Percentiles rank a stretch among this genome's conserved stretches.
Conservation (phyloP, 2,329 filamentous ascomycete species). For the Xylaria sp. region DNA sequence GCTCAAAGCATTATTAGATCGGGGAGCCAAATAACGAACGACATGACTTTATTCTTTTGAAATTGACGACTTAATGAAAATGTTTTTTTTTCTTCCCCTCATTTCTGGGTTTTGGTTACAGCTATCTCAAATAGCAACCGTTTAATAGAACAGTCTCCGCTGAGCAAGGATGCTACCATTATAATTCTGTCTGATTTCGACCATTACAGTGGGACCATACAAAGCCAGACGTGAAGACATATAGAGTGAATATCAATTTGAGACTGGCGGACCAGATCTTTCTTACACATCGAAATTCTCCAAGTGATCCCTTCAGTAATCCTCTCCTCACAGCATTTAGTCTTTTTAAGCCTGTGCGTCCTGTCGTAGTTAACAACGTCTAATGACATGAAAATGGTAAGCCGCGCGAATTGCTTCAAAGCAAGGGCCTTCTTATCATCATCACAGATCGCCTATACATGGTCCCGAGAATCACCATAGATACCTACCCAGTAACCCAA, state of each 20-base stretch:
- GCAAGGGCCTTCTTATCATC: neutral
- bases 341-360: neutral
- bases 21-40: conserved; percentile 27
- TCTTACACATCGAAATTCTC: conserved; percentile 1
- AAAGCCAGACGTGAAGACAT: neutral
- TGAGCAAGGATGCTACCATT: conserved; percentile 22
- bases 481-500: no score
- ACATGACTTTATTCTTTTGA: conserved; percentile 28
- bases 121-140: conserved; percentile 18
- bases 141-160: conserved; percentile 28
- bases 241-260: neutral
- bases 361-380: no score
- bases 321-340: neutral
- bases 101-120: conserved; percentile 11
- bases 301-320: neutral
- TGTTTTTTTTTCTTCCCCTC: neutral
- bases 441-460: neutral
- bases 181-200: neutral
- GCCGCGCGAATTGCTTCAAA: neutral
- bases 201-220: neutral
- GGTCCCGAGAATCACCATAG: neutral
- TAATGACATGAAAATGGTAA: no score
- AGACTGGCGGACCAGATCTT: neutral
- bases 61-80: conserved; percentile 32
- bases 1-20: conserved; percentile 25